Evolutionary conservation across 2,329 filamentous ascomycete genomes (phyloP).

Genomic region (Fusarium veterinarium): DNA sequence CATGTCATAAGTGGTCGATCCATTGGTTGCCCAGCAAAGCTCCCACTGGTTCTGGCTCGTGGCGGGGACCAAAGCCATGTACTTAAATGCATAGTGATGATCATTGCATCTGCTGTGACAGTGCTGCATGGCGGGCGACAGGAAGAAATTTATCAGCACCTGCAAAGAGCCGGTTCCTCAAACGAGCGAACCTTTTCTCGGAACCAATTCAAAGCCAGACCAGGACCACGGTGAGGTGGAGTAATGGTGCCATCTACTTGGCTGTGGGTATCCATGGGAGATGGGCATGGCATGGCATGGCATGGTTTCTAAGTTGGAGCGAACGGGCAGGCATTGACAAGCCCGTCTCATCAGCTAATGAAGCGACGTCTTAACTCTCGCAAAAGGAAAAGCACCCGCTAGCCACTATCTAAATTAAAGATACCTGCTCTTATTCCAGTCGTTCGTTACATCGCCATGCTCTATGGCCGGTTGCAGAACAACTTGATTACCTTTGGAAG

Average conservation of each 20-base stretch:
- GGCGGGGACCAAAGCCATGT: background rate
- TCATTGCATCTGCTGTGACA: slow-evolving; percentile 17
- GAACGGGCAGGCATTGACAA: slow-evolving; percentile 36
- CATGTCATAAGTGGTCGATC: slow-evolving; percentile 24
- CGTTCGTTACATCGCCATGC: background rate
- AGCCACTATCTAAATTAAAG: slow-evolving; percentile 9
- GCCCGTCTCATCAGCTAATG: slow-evolving; percentile 29
- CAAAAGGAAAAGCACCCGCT: slow-evolving; percentile 33
- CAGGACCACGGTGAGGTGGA: slow-evolving; percentile 44
- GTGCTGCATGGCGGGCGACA: slow-evolving; percentile 15
- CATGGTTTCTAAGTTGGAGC: background rate
- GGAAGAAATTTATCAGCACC: slow-evolving; percentile 8
- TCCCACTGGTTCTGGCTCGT: slow-evolving; percentile 10
- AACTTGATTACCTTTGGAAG: slow-evolving; percentile 36
- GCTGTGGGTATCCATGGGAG: slow-evolving; percentile 34
- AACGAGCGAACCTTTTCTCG: slow-evolving; percentile 26
- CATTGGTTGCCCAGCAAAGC: slow-evolving; percentile 17
- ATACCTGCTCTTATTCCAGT: slow-evolving; percentile 2
- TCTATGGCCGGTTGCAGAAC: slow-evolving; percentile 38
- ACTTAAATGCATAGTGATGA: slow-evolving; percentile 10
- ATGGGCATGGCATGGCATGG: slow-evolving; percentile 23
- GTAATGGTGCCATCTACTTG: slow-evolving; percentile 46
- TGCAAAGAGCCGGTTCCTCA: slow-evolving; percentile 5
- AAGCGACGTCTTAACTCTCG: slow-evolving; percentile 18
- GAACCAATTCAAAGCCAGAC: slow-evolving; percentile 34